Percentiles rank a stretch among this genome's conserved stretches.
phyloP scores from a whole-genome alignment of 225 moss, liverwort and hornwort species.

The Thuidium tamariscinum region DNA sequence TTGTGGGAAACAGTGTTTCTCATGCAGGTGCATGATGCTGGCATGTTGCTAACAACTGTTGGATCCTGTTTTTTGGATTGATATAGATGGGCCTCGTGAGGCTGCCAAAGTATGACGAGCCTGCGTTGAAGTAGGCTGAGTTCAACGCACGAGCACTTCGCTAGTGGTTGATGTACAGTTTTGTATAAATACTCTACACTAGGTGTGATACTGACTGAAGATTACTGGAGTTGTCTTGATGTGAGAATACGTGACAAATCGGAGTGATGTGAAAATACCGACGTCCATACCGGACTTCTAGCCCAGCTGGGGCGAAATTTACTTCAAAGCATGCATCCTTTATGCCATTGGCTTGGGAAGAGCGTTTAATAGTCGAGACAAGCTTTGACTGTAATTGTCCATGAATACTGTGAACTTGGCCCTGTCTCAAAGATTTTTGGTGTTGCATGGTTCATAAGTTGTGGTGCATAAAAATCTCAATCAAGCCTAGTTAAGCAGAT shows the following conservation, averaged over 20 bases:
- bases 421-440: background rate
- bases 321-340: background rate
- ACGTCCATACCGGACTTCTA: background rate
- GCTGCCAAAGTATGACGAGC: background rate
- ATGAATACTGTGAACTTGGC: background rate
- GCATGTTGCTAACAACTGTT: background rate
- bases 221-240: background rate
- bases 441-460: background rate
- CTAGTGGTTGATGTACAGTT: slow-evolving; percentile 9
- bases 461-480: background rate
- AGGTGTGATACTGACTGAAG: background rate
- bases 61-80: background rate
- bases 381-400: background rate
- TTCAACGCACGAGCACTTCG: background rate
- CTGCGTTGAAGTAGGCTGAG: background rate
- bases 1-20: background rate
- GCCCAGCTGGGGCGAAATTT: background rate
- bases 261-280: background rate
- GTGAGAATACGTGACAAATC: background rate
- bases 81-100: background rate
- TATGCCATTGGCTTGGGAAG: background rate
- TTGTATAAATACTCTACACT: background rate
- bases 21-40: background rate
- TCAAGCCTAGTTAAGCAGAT: background rate
- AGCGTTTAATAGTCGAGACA: background rate